These are phyloP conservation scores for Saccharomyces jurei DNA, from an alignment of 805 yeast species.

Conservation along the genomic window DNA sequence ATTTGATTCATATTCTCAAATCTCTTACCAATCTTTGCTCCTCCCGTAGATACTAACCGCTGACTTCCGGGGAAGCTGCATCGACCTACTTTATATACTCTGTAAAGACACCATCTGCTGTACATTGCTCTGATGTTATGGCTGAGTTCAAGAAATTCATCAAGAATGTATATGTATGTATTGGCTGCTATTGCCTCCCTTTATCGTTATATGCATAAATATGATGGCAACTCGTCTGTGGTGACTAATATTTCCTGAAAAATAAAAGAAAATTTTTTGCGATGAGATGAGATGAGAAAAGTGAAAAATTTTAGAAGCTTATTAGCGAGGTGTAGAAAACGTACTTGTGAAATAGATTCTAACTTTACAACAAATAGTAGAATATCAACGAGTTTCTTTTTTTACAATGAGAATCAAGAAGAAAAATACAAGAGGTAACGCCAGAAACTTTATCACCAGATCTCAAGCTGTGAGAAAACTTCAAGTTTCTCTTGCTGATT, in stretches of 20 bases:
- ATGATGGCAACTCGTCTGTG: not conserved
- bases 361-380: not conserved
- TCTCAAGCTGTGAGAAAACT: slow-evolving; percentile 88
- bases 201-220: not conserved
- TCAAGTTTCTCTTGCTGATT: slow-evolving; percentile 91
- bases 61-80: not conserved
- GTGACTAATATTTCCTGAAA: not conserved
- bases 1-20: slow-evolving; percentile 22
- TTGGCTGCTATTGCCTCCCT: not conserved
- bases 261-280: slow-evolving; percentile 12
- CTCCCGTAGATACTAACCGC: not conserved
- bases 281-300: slow-evolving; percentile 21
- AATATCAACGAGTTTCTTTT: not conserved
- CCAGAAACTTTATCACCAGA: slow-evolving; percentile 86
- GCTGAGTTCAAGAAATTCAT: not conserved
- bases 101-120: not conserved
- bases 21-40: slow-evolving; percentile 6
- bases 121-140: not conserved
- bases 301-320: slow-evolving; percentile 2
- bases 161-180: not conserved
- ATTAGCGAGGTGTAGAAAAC: not conserved
- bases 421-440: slow-evolving; percentile 81
- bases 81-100: not conserved
- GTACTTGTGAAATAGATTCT: not conserved
- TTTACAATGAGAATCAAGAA: slow-evolving; percentile 56